Percentiles rank a stretch among this genome's conserved stretches.
Evolutionary conservation across 208 protist genomes (phyloP).

Genomic region (Crithidia expoeki): DNA sequence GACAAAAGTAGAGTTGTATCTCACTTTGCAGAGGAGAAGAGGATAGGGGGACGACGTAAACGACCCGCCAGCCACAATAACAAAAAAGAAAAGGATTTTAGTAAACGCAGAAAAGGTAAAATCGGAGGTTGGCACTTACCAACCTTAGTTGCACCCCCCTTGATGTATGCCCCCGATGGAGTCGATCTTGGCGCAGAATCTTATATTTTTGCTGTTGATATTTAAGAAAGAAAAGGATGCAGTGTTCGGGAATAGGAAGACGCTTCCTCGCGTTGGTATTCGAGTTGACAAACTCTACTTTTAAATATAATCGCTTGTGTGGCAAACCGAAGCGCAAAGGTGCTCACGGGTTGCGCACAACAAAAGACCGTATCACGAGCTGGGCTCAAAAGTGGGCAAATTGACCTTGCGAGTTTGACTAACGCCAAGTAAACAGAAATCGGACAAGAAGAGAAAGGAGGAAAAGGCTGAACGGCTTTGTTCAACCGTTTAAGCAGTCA

Average conservation of each 20-base stretch:
- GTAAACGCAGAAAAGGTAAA: not conserved
- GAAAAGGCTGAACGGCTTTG: not conserved
- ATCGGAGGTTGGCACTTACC: not conserved
- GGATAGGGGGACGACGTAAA: no score
- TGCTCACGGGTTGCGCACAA: not conserved
- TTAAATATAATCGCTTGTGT: not conserved
- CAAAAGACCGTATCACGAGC: constrained; percentile 1
- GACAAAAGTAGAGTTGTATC: no score
- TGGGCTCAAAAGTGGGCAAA: not conserved
- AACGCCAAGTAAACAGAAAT: not conserved
- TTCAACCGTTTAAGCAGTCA: not conserved
- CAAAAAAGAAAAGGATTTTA: not conserved
- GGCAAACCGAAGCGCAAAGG: not conserved
- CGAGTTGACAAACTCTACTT: not conserved
- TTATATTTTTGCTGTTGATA: not conserved
- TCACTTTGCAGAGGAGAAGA: no score
- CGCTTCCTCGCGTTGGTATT: not conserved
- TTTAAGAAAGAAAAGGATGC: not conserved
- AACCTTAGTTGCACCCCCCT: not conserved
- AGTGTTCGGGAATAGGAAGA: not conserved
- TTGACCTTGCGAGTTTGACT: not conserved
- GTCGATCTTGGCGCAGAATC: not conserved
- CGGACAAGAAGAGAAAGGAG: not conserved
- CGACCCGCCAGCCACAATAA: not conserved
- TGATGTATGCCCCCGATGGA: not conserved